phyloP scores from a whole-genome alignment of 768 basidiomycete species.

The Suillus lakei region DNA sequence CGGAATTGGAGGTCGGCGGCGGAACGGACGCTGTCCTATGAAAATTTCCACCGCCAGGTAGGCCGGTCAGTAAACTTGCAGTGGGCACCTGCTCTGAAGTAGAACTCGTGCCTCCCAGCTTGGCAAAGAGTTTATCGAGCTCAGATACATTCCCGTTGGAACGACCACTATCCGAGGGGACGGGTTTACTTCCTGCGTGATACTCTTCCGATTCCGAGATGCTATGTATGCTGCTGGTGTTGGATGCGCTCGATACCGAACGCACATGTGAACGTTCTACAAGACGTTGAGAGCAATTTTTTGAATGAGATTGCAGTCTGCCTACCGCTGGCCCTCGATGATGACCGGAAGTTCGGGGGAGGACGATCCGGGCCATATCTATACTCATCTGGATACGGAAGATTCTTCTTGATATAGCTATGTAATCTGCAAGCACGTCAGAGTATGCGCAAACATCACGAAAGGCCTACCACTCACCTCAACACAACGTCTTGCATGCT shows the following conservation, averaged over 20 bases:
- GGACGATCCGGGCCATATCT: conserved; percentile 70
- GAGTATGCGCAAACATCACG: background rate
- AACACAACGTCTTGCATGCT: conserved; percentile 73
- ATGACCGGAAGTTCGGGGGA: conserved; percentile 53
- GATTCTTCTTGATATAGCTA: conserved; percentile 65
- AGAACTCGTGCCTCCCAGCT: conserved; percentile 29
- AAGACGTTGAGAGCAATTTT: conserved; percentile 13
- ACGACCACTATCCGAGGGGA: conserved; percentile 16
- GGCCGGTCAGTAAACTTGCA: conserved; percentile 49
- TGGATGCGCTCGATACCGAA: conserved; percentile 38
- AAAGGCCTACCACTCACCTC: conserved; percentile 47
- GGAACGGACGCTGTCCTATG: conserved; percentile 32
- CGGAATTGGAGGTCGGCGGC: conserved; percentile 29
- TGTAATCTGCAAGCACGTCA: conserved; percentile 51
- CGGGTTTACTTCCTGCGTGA: conserved; percentile 13
- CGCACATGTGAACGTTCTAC: conserved; percentile 32
- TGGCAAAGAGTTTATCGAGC: conserved; percentile 50
- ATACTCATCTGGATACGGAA: conserved; percentile 74
- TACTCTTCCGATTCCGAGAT: conserved; percentile 39
- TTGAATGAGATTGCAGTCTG: background rate
- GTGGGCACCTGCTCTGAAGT: conserved; percentile 25
- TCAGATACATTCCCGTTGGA: conserved; percentile 36
- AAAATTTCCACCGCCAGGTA: conserved; percentile 30
- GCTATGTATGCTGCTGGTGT: conserved; percentile 39
- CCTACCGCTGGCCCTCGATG: conserved; percentile 35